Evolutionary conservation across 805 yeast genomes (phyloP).

Genomic region (Saccharomycopsis guyanensis): DNA sequence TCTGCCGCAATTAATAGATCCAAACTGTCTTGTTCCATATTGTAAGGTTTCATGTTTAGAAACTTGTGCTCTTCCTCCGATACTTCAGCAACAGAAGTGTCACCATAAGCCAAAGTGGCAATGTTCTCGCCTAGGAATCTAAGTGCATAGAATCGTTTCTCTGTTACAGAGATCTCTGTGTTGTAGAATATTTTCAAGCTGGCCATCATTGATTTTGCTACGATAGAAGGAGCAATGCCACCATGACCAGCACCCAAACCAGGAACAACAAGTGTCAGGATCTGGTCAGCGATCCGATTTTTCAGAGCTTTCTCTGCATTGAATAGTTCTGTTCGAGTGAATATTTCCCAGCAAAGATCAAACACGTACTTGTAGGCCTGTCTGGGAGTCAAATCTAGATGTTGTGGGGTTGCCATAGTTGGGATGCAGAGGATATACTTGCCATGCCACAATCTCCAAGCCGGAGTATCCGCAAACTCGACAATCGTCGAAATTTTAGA

Average conservation of each 20-base stretch:
- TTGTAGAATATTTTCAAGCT: slow-evolving; percentile 1
- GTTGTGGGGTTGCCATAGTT: slow-evolving; percentile 15
- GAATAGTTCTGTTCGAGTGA: not conserved
- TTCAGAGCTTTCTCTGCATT: not conserved
- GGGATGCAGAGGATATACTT: slow-evolving; percentile 13
- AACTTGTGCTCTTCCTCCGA: no score
- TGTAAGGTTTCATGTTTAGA: not conserved
- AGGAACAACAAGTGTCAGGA: slow-evolving; percentile 7
- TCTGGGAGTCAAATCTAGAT: slow-evolving; percentile 1
- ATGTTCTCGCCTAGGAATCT: slow-evolving; percentile 25
- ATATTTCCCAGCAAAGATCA: slow-evolving; percentile 17
- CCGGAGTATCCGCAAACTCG: slow-evolving; percentile 5
- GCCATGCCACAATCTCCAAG: slow-evolving; percentile 9
- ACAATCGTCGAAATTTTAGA: slow-evolving; percentile 1
- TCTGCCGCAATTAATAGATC: not conserved
- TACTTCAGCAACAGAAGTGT: no score
- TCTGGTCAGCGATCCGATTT: not conserved
- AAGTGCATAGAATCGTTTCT: slow-evolving; percentile 3
- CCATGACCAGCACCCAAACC: slow-evolving; percentile 17
- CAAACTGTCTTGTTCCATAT: not conserved
- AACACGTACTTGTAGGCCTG: slow-evolving; percentile 8
- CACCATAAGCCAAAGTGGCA: no score
- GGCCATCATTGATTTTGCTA: slow-evolving; percentile 10
- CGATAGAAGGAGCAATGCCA: slow-evolving; percentile 5
- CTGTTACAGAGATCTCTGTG: not conserved